Evolutionary conservation across 192 early-diverging fungal species (phyloP), one percentile per base, ranked within the genome.

Genomic region (Helicostylum pulchrum): DNA sequence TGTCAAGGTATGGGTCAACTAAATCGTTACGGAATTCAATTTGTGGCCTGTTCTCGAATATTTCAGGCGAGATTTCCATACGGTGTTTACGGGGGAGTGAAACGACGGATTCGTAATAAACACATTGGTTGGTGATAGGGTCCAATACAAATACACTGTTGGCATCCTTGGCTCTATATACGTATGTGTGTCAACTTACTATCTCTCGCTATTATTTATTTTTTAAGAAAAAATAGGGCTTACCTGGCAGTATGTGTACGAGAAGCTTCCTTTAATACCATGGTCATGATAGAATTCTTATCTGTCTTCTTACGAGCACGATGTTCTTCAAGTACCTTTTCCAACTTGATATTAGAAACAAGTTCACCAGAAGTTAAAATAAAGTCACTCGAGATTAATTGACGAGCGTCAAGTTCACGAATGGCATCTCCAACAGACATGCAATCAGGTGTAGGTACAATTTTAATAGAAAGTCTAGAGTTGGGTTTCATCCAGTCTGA

Each of bases 261-360:
- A 20, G 82, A 74, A n/a, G 87, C 86, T 66, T 91, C 87, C 49
- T 89, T 90, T 42, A 92, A 75, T 21, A 93, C 78, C 92, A 99
- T 92, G 12, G 94, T 99, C 93, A 99, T 96, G 64, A 99, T 94
- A 26, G 86, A 76, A 57, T 90, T 88, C 48, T 88, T 88, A 70
- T 99, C 94, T 39, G 76, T 77, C 32, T 64, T 67, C 54, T 73
- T 73, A 61, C 92, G 84, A 6, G 80, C 82, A 60, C 87, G 85
- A 73, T 99, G 97, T n/a, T 80, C 88, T 21, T 93, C 88, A 36
- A 97, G 57, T 19, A 89, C 82, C 53, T 75, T 70, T 20, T 85
- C 80, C 46, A 99, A 62, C 61, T 93, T 82, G 71, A 97, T 86
- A 68, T 98, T 97, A 7, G 95, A 87, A 3, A 99, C 86, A 0